These are phyloP conservation scores for Leucocoprinus birnbaumii DNA, from an alignment of 768 basidiomycete species.

Conservation along the genomic window DNA sequence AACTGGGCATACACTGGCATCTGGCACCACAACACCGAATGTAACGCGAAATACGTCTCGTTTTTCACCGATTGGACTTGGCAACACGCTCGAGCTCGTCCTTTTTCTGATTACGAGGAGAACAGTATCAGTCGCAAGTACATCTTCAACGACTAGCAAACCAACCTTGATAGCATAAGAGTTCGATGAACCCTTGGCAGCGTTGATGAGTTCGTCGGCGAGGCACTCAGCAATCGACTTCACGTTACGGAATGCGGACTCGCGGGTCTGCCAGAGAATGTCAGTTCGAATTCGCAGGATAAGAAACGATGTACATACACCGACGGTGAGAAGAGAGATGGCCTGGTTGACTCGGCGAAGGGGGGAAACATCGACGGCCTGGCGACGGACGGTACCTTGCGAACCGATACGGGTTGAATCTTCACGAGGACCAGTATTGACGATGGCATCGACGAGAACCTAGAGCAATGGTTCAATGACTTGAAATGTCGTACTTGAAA, in stretches of 20 bases:
- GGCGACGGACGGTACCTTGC: constrained; percentile 98
- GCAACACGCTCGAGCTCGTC: constrained; percentile 99
- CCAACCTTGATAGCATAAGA: constrained; percentile 98
- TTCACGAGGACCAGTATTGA: constrained; percentile 99
- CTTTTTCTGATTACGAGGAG: constrained; percentile 69
- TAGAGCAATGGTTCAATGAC: constrained; percentile 22
- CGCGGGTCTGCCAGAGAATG: constrained; percentile 71
- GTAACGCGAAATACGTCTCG: too few species aligned
- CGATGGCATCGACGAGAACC: constrained; percentile 97
- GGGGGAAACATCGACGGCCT: constrained; percentile 99
- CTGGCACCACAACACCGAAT: too few species aligned
- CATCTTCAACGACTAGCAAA: constrained; percentile 3
- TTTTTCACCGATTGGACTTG: constrained; percentile 96
- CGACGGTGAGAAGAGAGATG: constrained; percentile 90
- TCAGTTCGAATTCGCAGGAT: background rate
- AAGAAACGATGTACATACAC: constrained; percentile 54
- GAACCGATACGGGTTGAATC: constrained; percentile 99
- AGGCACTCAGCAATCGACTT: constrained; percentile 99
- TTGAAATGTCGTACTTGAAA: too few species aligned
- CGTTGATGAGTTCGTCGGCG: constrained; percentile 99
- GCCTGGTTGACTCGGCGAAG: constrained; percentile 98
- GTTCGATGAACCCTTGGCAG: constrained; percentile 99
- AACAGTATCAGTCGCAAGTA: constrained; percentile 6
- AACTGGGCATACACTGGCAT: constrained; percentile 15
- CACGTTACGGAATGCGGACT: constrained; percentile 99